Conservation (phyloP, 208 protist species). For the Leptomonas pyrrhocoris region DNA sequence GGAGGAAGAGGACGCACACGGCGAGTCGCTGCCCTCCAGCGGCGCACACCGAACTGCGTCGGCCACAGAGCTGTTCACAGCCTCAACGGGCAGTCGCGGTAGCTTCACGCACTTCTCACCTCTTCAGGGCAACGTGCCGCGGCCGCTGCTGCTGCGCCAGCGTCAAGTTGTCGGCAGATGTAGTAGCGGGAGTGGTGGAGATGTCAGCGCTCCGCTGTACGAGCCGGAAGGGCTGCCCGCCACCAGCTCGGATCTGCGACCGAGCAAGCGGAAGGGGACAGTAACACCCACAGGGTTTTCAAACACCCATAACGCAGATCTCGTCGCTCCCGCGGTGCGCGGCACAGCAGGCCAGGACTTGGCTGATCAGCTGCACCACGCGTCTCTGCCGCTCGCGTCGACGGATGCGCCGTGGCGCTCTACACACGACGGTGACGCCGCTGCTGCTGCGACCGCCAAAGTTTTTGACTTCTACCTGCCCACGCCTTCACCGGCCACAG, state of each 20-base stretch:
- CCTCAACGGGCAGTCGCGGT: too few relatives aligned
- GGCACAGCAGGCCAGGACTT: conserved; percentile 1
- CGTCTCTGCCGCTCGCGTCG: not conserved
- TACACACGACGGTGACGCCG: not conserved
- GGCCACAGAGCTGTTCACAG: too few relatives aligned
- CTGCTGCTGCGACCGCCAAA: not conserved
- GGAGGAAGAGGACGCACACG: not conserved
- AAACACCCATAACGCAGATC: not conserved
- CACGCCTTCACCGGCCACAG: not conserved
- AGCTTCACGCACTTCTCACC: not conserved
- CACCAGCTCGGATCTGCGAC: too few relatives aligned
- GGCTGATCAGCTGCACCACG: conserved; percentile 8
- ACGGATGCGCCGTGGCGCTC: not conserved
- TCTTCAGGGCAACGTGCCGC: conserved; percentile 23
- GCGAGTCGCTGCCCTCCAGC: not conserved
- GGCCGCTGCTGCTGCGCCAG: conserved; percentile 24
- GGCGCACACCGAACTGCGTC: not conserved
- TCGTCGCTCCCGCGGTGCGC: not conserved
- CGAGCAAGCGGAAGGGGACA: too few relatives aligned
- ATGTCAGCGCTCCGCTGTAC: not conserved
- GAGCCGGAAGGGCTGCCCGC: too few relatives aligned
- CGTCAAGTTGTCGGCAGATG: not conserved
- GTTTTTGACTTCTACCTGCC: conserved; percentile 6
- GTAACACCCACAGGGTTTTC: too few relatives aligned
- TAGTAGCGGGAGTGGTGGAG: not conserved